Conservation (phyloP, 2,329 filamentous ascomycete species). For the Dactylonectria macrodidyma region DNA sequence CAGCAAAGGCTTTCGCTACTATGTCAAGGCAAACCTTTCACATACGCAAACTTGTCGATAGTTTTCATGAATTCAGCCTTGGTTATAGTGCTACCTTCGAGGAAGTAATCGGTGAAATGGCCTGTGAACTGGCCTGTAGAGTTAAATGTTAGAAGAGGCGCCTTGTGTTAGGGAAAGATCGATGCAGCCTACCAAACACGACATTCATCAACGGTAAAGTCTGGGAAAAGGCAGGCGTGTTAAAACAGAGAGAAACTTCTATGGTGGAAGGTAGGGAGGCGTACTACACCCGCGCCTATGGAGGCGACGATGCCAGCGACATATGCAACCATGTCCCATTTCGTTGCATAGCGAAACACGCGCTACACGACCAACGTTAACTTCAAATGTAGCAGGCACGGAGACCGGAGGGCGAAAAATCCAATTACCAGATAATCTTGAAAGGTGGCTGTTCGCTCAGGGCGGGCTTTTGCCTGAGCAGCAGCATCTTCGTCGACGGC, state of each 20-base stretch:
- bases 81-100: conserved; percentile 48
- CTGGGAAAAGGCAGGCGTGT: conserved; percentile 20
- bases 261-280: not conserved
- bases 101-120: conserved; percentile 63
- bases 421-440: conserved; percentile 59
- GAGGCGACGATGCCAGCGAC: conserved; percentile 63
- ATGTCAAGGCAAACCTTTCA: not conserved
- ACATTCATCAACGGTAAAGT: conserved; percentile 74
- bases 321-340: conserved; percentile 66
- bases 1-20: not conserved
- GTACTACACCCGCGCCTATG: conserved; percentile 63
- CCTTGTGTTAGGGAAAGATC: too few relatives aligned
- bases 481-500: conserved; percentile 48
- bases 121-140: conserved; percentile 60
- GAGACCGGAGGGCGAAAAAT: not conserved
- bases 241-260: not conserved
- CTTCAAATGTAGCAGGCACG: not conserved
- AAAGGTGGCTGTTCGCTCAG: conserved; percentile 62
- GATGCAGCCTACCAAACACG: conserved; percentile 62
- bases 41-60: conserved; percentile 63
- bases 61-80: conserved; percentile 57
- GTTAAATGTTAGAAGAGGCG: not conserved
- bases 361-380: conserved; percentile 51
- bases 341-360: conserved; percentile 69
- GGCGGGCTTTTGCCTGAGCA: conserved; percentile 53